phyloP scores from a whole-genome alignment of 2,329 filamentous ascomycete species.

The Paraconiothyrium sp. region DNA sequence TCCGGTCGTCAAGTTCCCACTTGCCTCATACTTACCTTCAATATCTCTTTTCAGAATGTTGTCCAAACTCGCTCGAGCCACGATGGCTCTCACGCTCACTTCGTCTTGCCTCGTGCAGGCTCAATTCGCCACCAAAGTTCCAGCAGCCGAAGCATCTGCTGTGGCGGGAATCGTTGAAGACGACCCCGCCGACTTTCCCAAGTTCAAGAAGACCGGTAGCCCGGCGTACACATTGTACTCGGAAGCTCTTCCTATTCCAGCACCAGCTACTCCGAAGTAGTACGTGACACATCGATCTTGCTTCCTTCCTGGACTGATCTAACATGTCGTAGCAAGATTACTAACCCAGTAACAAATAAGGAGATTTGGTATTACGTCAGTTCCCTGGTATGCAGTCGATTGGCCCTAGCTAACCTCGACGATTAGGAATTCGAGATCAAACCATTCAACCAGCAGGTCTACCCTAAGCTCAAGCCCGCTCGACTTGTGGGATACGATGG shows the following conservation, averaged over 20 bases:
- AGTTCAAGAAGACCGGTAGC: conserved; percentile 11
- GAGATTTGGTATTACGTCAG: conserved; percentile 46
- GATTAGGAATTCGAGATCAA: conserved; percentile 51
- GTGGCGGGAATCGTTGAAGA: conserved; percentile 23
- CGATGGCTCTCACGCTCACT: conserved; percentile 20
- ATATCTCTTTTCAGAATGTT: conserved; percentile 14
- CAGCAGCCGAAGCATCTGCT: conserved; percentile 18
- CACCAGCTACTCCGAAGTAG: conserved; percentile 14
- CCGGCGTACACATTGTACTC: conserved; percentile 16
- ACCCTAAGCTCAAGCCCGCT: conserved; percentile 52
- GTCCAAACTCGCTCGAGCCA: conserved; percentile 13
- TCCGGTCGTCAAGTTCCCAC: neutral
- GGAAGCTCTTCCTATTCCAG: conserved; percentile 16
- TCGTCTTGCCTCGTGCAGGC: conserved; percentile 17
- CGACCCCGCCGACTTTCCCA: conserved; percentile 11
- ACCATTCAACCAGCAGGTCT: conserved; percentile 54
- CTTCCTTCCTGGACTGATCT: neutral
- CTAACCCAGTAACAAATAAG: conserved; percentile 18
- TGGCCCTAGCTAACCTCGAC: neutral
- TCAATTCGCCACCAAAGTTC: conserved; percentile 17
- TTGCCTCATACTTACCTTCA: neutral
- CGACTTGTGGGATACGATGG: conserved; percentile 63
- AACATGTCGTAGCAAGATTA: conserved; percentile 15
- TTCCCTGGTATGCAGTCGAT: neutral
- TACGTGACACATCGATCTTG: neutral